phyloP scores from a whole-genome alignment of 2,329 filamentous ascomycete species.

The Harringtonia aguacate region DNA sequence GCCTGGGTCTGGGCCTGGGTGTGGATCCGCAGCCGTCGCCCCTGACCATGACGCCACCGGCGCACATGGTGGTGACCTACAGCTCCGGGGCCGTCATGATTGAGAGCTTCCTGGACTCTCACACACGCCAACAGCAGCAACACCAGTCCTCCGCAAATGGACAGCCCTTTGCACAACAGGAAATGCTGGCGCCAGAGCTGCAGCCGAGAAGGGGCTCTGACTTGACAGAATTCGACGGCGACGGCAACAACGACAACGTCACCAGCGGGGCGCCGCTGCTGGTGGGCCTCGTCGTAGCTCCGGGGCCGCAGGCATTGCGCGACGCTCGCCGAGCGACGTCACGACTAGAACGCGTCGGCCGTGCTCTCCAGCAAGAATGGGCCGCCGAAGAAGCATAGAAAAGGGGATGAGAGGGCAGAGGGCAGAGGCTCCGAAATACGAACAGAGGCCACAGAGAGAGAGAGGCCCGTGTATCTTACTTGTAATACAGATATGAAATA shows the following conservation, averaged over 20 bases:
- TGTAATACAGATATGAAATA: too few relatives aligned
- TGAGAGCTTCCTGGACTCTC: constrained; percentile 35
- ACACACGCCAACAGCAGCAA: background rate
- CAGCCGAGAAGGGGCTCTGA: background rate
- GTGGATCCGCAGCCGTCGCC: background rate
- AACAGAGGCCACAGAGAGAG: background rate
- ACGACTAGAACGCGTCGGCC: constrained; percentile 41
- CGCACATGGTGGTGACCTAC: constrained; percentile 50
- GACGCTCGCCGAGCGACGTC: constrained; percentile 43
- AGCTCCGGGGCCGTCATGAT: constrained; percentile 21
- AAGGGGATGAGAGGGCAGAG: background rate
- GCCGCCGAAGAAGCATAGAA: constrained; percentile 18
- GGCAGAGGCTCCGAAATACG: background rate
- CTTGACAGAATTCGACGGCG: background rate
- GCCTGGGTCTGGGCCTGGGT: too few relatives aligned
- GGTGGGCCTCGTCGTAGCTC: constrained; percentile 42
- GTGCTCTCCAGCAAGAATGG: constrained; percentile 45
- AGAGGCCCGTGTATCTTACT: too few relatives aligned
- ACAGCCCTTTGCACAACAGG: background rate
- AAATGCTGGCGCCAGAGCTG: background rate
- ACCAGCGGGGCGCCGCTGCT: constrained; percentile 36
- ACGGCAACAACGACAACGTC: constrained; percentile 7
- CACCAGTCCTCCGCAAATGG: background rate
- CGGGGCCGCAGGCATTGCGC: constrained; percentile 30
- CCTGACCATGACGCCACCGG: constrained; percentile 35